Evolutionary conservation across 148 eudicot genomes (phyloP).

Genomic region (Fallopia convolvulus): DNA sequence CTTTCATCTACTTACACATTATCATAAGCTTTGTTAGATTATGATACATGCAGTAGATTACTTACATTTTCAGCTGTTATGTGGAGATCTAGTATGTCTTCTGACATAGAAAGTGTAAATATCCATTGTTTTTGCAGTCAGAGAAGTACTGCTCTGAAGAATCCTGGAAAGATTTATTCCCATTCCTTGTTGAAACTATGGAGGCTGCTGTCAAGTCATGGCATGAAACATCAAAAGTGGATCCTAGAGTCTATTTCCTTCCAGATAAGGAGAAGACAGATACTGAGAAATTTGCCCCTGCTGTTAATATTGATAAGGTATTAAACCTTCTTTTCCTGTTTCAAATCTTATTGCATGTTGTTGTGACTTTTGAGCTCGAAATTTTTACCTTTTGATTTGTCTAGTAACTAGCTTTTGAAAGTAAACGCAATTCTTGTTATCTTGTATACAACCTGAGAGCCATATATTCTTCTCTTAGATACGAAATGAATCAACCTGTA

Average conservation of each 20-base stretch:
- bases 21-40: not conserved
- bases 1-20: not conserved
- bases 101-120: slow-evolving; percentile 1
- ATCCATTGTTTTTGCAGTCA: slow-evolving; percentile 39
- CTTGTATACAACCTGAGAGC: not conserved
- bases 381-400: not conserved
- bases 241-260: slow-evolving; percentile 83
- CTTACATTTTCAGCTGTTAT: not conserved
- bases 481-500: not conserved
- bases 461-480: not conserved
- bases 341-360: not conserved
- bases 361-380: not conserved
- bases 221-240: slow-evolving; percentile 87
- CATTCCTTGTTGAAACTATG: slow-evolving; percentile 81
- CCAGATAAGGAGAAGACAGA: slow-evolving; percentile 77
- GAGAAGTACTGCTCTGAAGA: slow-evolving; percentile 71
- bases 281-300: slow-evolving; percentile 82
- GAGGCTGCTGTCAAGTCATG: slow-evolving; percentile 82
- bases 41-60: not conserved
- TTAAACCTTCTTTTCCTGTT: not conserved
- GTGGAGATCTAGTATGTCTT: not conserved
- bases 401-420: not conserved
- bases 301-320: slow-evolving; percentile 93
- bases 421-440: not conserved
- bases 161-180: slow-evolving; percentile 38